Base-by-base conservation (phyloP, 2,329 filamentous ascomycete genomes). In the Aureobasidium leucospermi region DNA sequence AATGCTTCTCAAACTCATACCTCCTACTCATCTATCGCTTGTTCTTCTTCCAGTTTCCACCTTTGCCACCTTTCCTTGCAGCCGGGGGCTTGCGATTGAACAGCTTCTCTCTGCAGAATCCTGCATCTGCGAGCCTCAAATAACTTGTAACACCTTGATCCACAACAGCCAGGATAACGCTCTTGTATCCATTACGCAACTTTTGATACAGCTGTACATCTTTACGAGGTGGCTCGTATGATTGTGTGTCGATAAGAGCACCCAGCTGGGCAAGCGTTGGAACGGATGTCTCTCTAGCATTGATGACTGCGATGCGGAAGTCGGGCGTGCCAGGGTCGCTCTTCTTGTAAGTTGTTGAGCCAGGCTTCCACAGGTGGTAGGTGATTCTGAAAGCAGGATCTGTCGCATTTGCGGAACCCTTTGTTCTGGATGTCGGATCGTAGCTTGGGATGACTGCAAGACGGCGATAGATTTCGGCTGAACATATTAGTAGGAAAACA, bases 101-200 rank as follows among this genome's bases (percentile, higher is more conserved):
- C 39, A 96, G 68, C 71, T 76, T 84, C 72, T 96, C 90, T 63
- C 69, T 67, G 1, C 71, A 86, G 73, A 96, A 96, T 0, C 86
- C 86, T 10, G 85, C 85, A 76, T 97, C 91, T 1, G 83, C 85
- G 61, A 96, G 80, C 28, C 89, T 79, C 67, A 96, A 78, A 70
- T 93, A 97, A 71, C 93, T 97, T 47, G 92, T 87, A 23, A 97
- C 81, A 0, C 94, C 94, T 63, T 90, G 83, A 70, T 97, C 94
- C 36, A 96, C 91, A 2, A 97, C 83, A 0, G 92, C 94, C 28
- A 99, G 71, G 36, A 96, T 78, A 34, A 94, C 88, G 72, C 90
- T 94, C 64, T 90, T 83, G 71, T 87, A 85, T 1, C 91, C 94
- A 67, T 96, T 85, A 73, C 91, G 93, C 63, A 97, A 76, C 61